Evolutionary conservation across 2,329 filamentous ascomycete species (phyloP).

Genomic region (Pseudonectria buxi): DNA sequence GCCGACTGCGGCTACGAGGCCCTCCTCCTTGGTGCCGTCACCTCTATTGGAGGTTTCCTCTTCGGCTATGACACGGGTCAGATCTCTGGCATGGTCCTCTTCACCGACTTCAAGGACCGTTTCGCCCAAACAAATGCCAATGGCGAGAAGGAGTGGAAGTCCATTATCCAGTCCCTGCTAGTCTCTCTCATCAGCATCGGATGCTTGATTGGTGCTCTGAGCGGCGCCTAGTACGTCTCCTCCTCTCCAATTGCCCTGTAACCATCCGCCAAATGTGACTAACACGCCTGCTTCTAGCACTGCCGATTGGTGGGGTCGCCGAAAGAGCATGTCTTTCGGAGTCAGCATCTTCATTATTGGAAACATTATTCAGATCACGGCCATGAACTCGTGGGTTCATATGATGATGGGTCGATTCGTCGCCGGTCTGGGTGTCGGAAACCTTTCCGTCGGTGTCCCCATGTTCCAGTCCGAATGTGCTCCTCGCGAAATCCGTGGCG

Average conservation of each 20-base stretch:
- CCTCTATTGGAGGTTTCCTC: conserved; percentile 54
- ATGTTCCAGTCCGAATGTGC: conserved; percentile 62
- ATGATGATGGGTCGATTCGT: conserved; percentile 59
- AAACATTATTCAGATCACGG: conserved; percentile 59
- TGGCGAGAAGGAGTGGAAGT: conserved; percentile 32
- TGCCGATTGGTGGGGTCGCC: conserved; percentile 51
- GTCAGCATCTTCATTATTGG: conserved; percentile 55
- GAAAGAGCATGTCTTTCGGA: conserved; percentile 46
- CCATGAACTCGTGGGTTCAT: conserved; percentile 54
- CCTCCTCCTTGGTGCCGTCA: conserved; percentile 41
- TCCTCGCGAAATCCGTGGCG: conserved; percentile 56
- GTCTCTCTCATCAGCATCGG: conserved; percentile 52
- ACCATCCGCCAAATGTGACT: conserved; percentile 1
- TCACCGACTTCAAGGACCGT: conserved; percentile 47
- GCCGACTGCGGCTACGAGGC: conserved; percentile 35
- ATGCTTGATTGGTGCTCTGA: conserved; percentile 47
- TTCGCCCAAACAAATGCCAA: conserved; percentile 42
- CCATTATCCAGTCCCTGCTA: conserved; percentile 43
- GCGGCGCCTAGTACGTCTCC: conserved; percentile 37
- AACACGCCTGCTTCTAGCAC: conserved; percentile 27
- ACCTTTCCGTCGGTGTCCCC: conserved; percentile 57
- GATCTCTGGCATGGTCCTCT: conserved; percentile 45
- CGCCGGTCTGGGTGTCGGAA: conserved; percentile 62
- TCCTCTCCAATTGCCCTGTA: not conserved
- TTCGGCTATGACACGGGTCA: conserved; percentile 60